Base-by-base conservation (phyloP, 441 rosid genomes). In the Flueggea neowawraea region DNA sequence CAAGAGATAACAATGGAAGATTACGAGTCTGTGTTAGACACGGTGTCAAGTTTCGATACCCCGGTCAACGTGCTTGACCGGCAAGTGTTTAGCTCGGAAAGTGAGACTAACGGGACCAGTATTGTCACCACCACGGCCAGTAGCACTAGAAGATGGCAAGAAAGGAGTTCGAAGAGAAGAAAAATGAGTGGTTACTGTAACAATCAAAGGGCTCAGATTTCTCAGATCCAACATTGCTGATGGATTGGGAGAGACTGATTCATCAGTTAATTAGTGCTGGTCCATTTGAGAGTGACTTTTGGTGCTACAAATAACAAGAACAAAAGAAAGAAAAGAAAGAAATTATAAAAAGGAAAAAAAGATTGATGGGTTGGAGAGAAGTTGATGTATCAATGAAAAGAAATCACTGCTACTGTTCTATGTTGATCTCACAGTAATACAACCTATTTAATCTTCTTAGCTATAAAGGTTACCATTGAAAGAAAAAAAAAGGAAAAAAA, bases 61-160 rank as follows among this genome's bases (percentile, higher is more conserved):
- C 78, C 80, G 16, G 79, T 74, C 54, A 84, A 82, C 66, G 84
- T 82, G 65, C 81, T 87, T 64, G 90, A 84, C 67, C 80, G 69
- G 61, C 81, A 65, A 4, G 75, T 80, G 66, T 81, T 75, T 12
- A 73, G 80, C 73, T 78, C 81, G 36, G 83, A 77, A 65, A 79
- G 86, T 55, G 81, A 78, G 61, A 68, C 57, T 75, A 76, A 69
- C 17, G 52, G 31, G 50, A 73, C 67, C 55, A 63, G 62, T 63
- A 36, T 61, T n/a, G 49, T 54, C 41, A 52, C 53, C 52, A 56
- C 54, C 36, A 17, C 57, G 28, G 28, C 28, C 28, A 22, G 28
- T 16, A 63, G 44, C 43, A 6, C 49, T 10, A 17, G 47, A 36
- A 5, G 11, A 9, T 32, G 8, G 47, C 16, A 32, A 28, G 48